Evolutionary conservation across 768 basidiomycete genomes (phyloP).

Genomic region (Russula sp.): DNA sequence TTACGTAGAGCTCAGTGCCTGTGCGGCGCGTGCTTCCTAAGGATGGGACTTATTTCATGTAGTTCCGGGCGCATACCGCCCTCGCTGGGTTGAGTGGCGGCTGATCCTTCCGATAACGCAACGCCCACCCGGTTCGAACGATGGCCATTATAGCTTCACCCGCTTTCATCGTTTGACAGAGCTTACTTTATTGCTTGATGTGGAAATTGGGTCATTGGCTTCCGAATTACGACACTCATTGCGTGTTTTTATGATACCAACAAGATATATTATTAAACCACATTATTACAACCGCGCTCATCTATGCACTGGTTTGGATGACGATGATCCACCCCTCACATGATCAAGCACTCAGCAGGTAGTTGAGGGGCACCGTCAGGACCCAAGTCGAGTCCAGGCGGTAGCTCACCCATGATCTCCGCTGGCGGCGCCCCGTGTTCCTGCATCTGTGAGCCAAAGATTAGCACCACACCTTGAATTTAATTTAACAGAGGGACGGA

Average conservation of each 20-base stretch:
- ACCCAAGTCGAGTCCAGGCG: constrained; percentile 60
- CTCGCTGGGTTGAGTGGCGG: constrained; percentile 3
- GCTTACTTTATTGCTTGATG: not conserved
- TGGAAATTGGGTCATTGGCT: not conserved
- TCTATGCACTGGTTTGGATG: not conserved
- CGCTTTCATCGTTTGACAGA: not conserved
- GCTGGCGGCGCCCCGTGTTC: constrained; percentile 70
- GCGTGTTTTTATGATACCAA: constrained; percentile 3
- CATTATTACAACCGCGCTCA: not conserved
- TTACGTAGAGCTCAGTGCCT: constrained; percentile 20
- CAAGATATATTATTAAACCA: not conserved
- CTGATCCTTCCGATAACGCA: constrained; percentile 20
- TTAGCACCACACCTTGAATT: not conserved
- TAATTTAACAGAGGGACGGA: not conserved
- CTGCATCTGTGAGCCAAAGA: constrained; percentile 59
- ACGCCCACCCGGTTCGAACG: not conserved
- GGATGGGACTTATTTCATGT: not conserved
- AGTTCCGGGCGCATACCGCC: constrained; percentile 2
- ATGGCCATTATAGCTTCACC: not conserved
- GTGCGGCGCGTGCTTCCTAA: not conserved
- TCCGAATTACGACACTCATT: not conserved
- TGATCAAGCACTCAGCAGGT: constrained; percentile 41
- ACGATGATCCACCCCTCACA: constrained; percentile 8
- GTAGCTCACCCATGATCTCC: constrained; percentile 81
- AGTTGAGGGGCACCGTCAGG: constrained; percentile 53